Conservation (phyloP, 306 rosid species). For the Medicago truncatula region DNA sequence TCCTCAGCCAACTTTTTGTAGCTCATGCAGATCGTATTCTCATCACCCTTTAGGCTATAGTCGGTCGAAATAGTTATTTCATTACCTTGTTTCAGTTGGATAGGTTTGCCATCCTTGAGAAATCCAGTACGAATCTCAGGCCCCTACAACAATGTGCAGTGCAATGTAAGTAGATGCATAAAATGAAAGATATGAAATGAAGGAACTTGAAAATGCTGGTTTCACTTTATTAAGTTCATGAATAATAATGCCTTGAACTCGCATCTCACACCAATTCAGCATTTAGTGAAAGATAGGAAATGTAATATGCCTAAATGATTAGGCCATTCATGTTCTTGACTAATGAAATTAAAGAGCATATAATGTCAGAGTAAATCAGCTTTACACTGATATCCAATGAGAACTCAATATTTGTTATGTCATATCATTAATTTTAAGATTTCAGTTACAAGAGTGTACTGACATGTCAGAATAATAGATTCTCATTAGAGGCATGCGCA, state of each 20-base stretch:
- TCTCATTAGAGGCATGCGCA: too few species aligned
- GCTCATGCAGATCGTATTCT: conserved; percentile 83
- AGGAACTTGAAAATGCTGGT: background rate
- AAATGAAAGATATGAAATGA: background rate
- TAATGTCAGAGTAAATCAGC: too few species aligned
- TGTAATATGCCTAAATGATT: background rate
- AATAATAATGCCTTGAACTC: background rate
- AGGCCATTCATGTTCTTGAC: background rate
- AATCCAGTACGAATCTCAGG: conserved; percentile 99
- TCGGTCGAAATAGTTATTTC: conserved; percentile 90
- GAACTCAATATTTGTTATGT: too few species aligned
- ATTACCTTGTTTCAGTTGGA: conserved; percentile 76
- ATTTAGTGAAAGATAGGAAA: conserved; percentile 1
- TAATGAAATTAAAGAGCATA: background rate
- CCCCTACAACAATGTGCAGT: conserved; percentile 59
- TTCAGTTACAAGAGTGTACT: too few species aligned
- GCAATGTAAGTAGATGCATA: conserved; percentile 5
- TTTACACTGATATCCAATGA: too few species aligned
- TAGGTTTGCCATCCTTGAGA: conserved; percentile 81
- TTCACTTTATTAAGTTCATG: conserved; percentile 8
- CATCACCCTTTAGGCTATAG: conserved; percentile 90
- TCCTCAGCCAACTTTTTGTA: conserved; percentile 91
- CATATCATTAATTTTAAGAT: too few species aligned
- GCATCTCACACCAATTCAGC: background rate
- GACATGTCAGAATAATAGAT: too few species aligned